These are phyloP conservation scores for Magnolia officinalis DNA, from an alignment of 164 flowering plant species.

Conservation along the genomic window DNA sequence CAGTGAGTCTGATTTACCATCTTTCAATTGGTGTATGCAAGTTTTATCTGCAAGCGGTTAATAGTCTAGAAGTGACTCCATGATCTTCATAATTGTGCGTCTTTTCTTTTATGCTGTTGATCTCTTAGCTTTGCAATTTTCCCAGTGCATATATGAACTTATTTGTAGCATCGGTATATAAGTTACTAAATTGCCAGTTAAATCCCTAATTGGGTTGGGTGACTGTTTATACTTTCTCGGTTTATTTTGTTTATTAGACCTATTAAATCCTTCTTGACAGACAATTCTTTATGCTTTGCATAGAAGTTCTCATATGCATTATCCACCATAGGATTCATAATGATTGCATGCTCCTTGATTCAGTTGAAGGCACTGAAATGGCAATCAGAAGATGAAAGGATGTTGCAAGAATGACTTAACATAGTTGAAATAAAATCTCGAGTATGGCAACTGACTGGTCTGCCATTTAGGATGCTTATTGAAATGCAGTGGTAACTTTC, in stretches of 20 bases:
- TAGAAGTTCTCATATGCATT: too few species aligned
- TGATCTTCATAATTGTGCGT: background rate
- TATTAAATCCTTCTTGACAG: too few species aligned
- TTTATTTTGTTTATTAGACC: background rate
- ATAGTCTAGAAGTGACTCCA: background rate
- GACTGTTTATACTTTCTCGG: background rate
- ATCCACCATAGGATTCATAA: too few species aligned
- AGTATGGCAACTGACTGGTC: too few species aligned
- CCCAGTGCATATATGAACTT: background rate
- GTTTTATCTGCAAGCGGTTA: background rate
- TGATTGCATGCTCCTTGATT: too few species aligned
- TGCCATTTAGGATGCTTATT: too few species aligned
- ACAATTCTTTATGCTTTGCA: too few species aligned
- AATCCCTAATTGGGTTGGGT: background rate
- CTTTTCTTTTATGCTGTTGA: background rate
- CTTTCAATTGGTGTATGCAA: slow-evolving; percentile 3
- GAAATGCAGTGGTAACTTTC: too few species aligned
- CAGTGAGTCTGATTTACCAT: slow-evolving; percentile 46
- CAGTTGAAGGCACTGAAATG: background rate
- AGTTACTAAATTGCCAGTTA: background rate
- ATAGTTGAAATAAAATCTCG: too few species aligned
- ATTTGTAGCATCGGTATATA: background rate
- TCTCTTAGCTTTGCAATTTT: background rate
- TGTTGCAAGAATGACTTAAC: background rate
- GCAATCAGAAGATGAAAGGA: background rate